Percentiles rank a stretch among this genome's conserved stretches.
phyloP scores from a whole-genome alignment of 108 stramenopile genomes.

The Cyclostephanos invisitatus region DNA sequence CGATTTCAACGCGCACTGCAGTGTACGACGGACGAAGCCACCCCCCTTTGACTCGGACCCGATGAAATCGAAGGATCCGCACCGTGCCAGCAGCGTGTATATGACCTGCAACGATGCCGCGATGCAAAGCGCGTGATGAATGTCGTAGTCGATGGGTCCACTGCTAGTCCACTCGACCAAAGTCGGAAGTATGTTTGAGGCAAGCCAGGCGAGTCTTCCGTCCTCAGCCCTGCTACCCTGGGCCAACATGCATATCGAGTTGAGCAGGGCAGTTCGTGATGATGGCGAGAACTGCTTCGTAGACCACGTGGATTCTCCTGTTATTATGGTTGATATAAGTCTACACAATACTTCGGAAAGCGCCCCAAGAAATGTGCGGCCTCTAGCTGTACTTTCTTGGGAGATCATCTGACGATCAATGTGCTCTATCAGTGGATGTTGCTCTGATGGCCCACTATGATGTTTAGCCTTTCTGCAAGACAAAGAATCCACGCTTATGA shows the following conservation, averaged over 20 bases:
- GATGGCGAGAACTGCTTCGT: constrained; percentile 16
- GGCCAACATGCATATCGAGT: constrained; percentile 26
- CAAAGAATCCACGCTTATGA: constrained; percentile 27
- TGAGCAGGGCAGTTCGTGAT: constrained; percentile 25
- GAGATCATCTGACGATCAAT: constrained; percentile 1
- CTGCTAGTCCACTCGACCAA: constrained; percentile 15
- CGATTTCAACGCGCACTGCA: constrained; percentile 31
- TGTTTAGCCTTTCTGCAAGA: constrained; percentile 17
- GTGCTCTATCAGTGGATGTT: constrained; percentile 11
- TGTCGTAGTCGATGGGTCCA: constrained; percentile 16
- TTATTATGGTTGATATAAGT: constrained; percentile 8
- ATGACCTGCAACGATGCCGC: constrained; percentile 32
- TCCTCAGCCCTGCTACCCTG: constrained; percentile 26
- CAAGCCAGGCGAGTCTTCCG: constrained; percentile 22
- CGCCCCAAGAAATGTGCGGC: constrained; percentile 1
- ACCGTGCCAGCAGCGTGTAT: constrained; percentile 30
- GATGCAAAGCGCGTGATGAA: constrained; percentile 29
- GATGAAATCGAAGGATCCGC: constrained; percentile 16
- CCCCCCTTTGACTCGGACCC: constrained; percentile 1
- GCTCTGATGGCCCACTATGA: background rate
- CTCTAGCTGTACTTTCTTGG: background rate
- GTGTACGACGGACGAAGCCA: constrained; percentile 11
- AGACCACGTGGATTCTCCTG: background rate
- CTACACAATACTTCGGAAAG: constrained; percentile 11
- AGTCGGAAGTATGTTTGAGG: constrained; percentile 11